These are phyloP conservation scores for Capronia epimyces DNA, from an alignment of 2,329 filamentous ascomycete species.

Conservation along the genomic window DNA sequence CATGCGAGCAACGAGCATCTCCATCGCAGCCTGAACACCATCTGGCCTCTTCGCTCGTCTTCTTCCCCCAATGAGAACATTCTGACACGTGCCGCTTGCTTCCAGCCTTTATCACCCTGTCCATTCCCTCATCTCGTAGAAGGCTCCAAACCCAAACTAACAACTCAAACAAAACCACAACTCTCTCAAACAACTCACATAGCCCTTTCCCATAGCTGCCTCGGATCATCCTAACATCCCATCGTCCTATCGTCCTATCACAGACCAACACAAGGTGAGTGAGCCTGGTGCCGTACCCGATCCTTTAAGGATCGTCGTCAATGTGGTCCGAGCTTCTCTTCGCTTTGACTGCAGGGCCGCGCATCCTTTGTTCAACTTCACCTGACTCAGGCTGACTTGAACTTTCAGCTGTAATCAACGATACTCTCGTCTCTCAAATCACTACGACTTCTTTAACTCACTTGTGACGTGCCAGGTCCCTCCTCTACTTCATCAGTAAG, in stretches of 20 bases:
- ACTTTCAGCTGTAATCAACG: slow-evolving; percentile 19
- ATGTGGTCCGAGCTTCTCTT: slow-evolving; percentile 26
- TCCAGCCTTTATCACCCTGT: not conserved
- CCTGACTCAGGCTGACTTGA: slow-evolving; percentile 16
- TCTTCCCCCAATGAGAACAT: slow-evolving; percentile 1
- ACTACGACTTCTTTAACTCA: slow-evolving; percentile 8
- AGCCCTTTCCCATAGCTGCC: not conserved
- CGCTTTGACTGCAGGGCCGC: slow-evolving; percentile 21
- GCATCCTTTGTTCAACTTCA: slow-evolving; percentile 19
- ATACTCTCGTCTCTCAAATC: slow-evolving; percentile 7
- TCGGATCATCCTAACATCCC: not conserved
- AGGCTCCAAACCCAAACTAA: not conserved
- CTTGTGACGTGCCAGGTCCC: not conserved
- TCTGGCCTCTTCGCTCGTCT: slow-evolving; percentile 5
- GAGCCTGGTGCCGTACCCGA: not conserved
- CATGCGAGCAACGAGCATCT: slow-evolving; percentile 20
- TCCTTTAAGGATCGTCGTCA: slow-evolving; percentile 7
- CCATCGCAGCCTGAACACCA: not conserved
- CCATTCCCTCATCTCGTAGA: slow-evolving; percentile 1
- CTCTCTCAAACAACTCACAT: not conserved
- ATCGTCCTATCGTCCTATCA: not conserved
- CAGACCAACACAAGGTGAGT: slow-evolving; percentile 13
- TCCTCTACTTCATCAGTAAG: slow-evolving; percentile 22
- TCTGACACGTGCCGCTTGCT: not conserved
- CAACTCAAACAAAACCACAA: slow-evolving; percentile 18